Evolutionary conservation across 306 rosid genomes (phyloP).

Genomic region (Vicia faba): DNA sequence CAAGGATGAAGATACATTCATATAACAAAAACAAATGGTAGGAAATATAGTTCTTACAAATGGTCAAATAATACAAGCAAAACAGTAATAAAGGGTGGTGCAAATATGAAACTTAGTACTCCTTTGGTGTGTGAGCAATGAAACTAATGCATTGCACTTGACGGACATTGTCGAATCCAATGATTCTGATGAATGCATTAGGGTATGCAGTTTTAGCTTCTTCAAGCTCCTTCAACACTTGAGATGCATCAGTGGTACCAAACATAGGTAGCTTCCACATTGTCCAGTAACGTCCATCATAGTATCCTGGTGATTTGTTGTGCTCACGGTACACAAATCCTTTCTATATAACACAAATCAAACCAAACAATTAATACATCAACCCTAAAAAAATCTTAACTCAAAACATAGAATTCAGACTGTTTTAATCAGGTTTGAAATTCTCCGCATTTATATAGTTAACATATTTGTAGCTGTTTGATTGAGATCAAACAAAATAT

Average conservation of each 20-base stretch:
- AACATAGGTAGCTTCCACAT: conserved; percentile 98
- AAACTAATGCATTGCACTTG: conserved; percentile 88
- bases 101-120: conserved; percentile 13
- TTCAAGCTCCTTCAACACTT: conserved; percentile 54
- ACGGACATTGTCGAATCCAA: conserved; percentile 82
- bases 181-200: conserved; percentile 50
- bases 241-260: conserved; percentile 63
- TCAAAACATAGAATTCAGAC: neutral
- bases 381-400: neutral
- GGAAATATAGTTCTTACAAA: conserved; percentile 34
- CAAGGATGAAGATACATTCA: neutral
- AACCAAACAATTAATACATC: neutral
- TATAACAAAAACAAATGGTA: conserved; percentile 18
- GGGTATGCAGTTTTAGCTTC: conserved; percentile 61
- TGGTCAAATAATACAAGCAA: conserved; percentile 34
- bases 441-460: neutral
- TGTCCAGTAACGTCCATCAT: conserved; percentile 87
- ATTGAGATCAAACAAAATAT: neutral
- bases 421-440: neutral
- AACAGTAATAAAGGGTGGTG: conserved; percentile 1
- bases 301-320: conserved; percentile 71
- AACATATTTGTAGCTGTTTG: neutral
- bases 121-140: conserved; percentile 70
- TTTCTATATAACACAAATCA: conserved; percentile 36
- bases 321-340: conserved; percentile 62